Evolutionary conservation across 805 yeast genomes (phyloP).

Genomic region (Kluyveromyces wickerhamii): DNA sequence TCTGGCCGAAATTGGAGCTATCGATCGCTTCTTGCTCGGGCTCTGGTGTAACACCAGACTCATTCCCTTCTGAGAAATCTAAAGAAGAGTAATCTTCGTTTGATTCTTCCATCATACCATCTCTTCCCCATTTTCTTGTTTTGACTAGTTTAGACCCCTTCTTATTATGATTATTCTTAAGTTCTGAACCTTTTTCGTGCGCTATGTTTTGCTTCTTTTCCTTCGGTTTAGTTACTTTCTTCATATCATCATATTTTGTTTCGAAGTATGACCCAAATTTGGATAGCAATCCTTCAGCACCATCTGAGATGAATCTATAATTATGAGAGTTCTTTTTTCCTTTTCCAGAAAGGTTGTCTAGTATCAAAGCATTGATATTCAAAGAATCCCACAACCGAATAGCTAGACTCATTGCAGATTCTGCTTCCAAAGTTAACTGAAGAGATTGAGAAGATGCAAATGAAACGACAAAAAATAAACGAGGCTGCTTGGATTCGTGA

Average conservation of each 20-base stretch:
- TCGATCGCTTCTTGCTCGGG: conserved; percentile 21
- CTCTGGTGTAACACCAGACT: conserved; percentile 13
- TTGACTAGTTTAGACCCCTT: conserved; percentile 10
- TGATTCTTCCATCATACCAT: conserved; percentile 46
- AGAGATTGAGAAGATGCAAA: conserved; percentile 35
- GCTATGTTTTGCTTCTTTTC: conserved; percentile 11
- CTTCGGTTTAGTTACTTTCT: conserved; percentile 6
- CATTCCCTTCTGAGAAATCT: conserved; percentile 44
- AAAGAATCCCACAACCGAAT: conserved; percentile 30
- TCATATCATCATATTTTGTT: conserved; percentile 26
- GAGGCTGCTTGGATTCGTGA: conserved; percentile 28
- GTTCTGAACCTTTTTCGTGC: conserved; percentile 9
- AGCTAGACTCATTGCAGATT: conserved; percentile 34
- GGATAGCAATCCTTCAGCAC: conserved; percentile 27
- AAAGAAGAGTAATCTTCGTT: conserved; percentile 33
- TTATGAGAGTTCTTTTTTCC: conserved; percentile 22
- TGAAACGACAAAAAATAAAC: conserved; percentile 31
- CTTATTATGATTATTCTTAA: conserved; percentile 11
- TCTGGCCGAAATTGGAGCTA: conserved; percentile 33
- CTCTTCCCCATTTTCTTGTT: conserved; percentile 56
- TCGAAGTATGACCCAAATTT: conserved; percentile 34
- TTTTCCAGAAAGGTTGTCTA: conserved; percentile 27
- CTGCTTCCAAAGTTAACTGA: conserved; percentile 37
- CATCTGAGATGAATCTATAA: conserved; percentile 24
- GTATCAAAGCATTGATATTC: conserved; percentile 24